These are phyloP conservation scores for Bipolaris zeicola DNA, from an alignment of 2,329 filamentous ascomycete genomes.

Conservation along the genomic window DNA sequence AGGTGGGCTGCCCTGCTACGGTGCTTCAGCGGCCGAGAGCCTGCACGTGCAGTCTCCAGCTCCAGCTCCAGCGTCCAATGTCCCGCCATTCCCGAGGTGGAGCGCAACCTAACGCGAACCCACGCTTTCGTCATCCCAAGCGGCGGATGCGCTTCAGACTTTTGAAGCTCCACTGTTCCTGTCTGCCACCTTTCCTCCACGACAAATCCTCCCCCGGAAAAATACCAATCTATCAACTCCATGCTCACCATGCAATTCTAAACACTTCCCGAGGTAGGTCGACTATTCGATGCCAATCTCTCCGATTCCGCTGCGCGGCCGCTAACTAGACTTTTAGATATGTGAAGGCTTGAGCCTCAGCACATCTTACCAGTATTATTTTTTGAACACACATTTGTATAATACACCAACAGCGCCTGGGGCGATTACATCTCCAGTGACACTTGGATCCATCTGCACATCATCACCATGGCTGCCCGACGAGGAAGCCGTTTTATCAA, in stretches of 20 bases:
- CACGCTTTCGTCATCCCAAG: constrained; percentile 17
- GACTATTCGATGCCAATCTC: background rate
- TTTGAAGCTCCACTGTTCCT: constrained; percentile 23
- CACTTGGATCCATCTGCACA: constrained; percentile 6
- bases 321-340: constrained; percentile 11
- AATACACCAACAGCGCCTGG: constrained; percentile 10
- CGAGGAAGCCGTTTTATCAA: constrained; percentile 57
- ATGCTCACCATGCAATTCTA: constrained; percentile 24
- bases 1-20: constrained; percentile 1
- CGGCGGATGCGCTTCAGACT: constrained; percentile 22
- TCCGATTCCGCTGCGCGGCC: constrained; percentile 27
- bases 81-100: constrained; percentile 19
- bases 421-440: constrained; percentile 4
- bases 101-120: constrained; percentile 13
- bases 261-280: constrained; percentile 18
- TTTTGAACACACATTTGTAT: constrained; percentile 11
- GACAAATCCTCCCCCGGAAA: constrained; percentile 18
- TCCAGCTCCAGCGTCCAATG: constrained; percentile 1
- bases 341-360: constrained; percentile 27
- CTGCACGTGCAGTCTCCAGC: background rate
- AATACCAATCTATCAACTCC: constrained; percentile 14
- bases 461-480: constrained; percentile 40
- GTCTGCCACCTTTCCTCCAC: constrained; percentile 12
- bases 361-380: constrained; percentile 14
- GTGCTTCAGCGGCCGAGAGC: constrained; percentile 5